Conservation (phyloP, 768 basidiomycete genomes). For the Termitomyces sp. region DNA sequence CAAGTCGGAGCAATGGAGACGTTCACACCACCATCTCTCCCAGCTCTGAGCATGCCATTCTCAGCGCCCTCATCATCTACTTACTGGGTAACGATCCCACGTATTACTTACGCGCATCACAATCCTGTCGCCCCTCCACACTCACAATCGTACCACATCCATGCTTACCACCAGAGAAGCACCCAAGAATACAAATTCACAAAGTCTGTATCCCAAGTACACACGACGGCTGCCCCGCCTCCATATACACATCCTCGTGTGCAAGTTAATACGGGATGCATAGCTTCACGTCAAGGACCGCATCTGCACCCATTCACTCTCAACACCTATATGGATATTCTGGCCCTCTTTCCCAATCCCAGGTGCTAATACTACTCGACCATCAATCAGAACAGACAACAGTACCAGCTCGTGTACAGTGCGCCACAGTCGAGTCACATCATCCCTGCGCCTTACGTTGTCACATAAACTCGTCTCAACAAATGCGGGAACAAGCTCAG, state of each 20-base stretch:
- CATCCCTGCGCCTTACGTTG: neutral
- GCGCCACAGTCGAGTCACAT: neutral
- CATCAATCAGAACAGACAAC: neutral
- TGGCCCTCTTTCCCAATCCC: neutral
- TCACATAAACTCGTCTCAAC: neutral
- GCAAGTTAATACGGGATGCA: neutral
- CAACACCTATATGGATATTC: neutral
- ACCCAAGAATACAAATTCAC: neutral
- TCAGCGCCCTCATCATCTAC: neutral
- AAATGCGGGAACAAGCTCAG: neutral
- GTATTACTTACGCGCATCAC: neutral
- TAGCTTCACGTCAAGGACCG: neutral
- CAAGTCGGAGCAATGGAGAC: constrained; percentile 4
- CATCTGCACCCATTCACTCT: neutral
- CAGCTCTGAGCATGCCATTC: neutral
- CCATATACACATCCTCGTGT: neutral
- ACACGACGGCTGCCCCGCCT: neutral
- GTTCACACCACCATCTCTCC: neutral
- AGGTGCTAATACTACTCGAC: neutral
- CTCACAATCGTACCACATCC: neutral
- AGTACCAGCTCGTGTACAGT: neutral
- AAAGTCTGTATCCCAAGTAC: neutral
- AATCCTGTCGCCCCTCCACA: constrained; percentile 3
- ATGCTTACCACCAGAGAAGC: neutral
- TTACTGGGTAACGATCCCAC: neutral